Percentiles rank a stretch among this genome's conserved stretches.
These are phyloP conservation scores for Chrysochromulina tobinii DNA, from an alignment of 78 protist species.

Conservation along the genomic window DNA sequence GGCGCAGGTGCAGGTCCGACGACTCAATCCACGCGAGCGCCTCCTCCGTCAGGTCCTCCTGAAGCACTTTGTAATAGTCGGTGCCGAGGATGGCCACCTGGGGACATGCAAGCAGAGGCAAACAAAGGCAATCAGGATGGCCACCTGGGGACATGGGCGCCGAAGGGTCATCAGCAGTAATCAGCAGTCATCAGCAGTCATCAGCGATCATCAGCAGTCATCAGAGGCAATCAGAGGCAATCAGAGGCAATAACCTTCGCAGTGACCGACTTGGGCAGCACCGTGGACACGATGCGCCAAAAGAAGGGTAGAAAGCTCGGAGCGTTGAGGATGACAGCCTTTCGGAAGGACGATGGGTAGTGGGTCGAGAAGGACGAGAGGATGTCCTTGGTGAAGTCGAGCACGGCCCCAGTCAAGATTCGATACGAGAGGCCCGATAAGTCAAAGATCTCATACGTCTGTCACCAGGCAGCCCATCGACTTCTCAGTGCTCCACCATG, in stretches of 20 bases:
- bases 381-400: not conserved
- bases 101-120: not conserved
- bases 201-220: not conserved
- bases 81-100: not conserved
- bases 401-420: not conserved
- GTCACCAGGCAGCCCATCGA: not conserved
- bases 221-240: not conserved
- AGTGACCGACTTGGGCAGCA: not conserved
- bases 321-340: not conserved
- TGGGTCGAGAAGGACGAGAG: not conserved
- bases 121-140: not conserved
- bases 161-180: no score
- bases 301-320: not conserved
- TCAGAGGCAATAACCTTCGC: not conserved
- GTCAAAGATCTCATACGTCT: conserved; percentile 8
- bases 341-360: conserved; percentile 10
- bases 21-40: not conserved
- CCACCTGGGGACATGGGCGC: no score
- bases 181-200: no score
- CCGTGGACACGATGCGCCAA: not conserved
- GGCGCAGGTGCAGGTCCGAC: no score
- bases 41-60: not conserved
- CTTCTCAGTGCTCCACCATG: no score
- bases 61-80: not conserved
- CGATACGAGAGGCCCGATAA: not conserved